Evolutionary conservation across 331 rosid species (phyloP).

Genomic region (Erythrophleum ivorense): DNA sequence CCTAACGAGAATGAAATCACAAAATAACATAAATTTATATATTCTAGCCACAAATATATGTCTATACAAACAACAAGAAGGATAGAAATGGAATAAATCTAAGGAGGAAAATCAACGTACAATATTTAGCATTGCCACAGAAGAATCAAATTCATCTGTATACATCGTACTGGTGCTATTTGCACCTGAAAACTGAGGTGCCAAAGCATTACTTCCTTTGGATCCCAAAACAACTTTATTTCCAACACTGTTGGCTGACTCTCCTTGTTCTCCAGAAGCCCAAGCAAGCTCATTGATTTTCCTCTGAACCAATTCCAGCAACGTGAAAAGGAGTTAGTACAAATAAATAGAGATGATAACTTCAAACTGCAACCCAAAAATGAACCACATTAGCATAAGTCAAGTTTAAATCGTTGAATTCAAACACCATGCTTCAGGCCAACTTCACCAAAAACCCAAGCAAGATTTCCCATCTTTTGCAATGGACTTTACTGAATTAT

Average conservation of each 20-base stretch:
- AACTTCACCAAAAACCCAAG: constrained; percentile 15
- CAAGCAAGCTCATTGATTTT: constrained; percentile 69
- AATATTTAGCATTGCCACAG: constrained; percentile 74
- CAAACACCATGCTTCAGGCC: constrained; percentile 24
- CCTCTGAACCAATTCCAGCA: constrained; percentile 61
- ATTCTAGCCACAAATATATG: constrained; percentile 18
- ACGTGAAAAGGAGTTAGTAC: constrained; percentile 37
- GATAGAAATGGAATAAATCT: constrained; percentile 22
- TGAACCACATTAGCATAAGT: constrained; percentile 19
- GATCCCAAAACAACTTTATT: constrained; percentile 67
- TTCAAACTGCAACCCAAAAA: constrained; percentile 34
- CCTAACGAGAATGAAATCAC: constrained; percentile 55
- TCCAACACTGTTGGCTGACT: constrained; percentile 58
- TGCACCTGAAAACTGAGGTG: constrained; percentile 57
- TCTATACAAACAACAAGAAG: constrained; percentile 33
- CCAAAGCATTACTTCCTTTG: constrained; percentile 62
- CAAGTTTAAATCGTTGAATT: constrained; percentile 17
- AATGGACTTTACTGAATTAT: constrained; percentile 16
- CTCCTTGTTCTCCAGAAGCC: constrained; percentile 75
- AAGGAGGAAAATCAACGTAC: constrained; percentile 59
- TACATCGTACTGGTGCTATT: constrained; percentile 53
- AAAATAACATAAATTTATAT: constrained; percentile 32
- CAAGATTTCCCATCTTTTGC: constrained; percentile 24
- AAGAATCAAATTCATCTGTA: constrained; percentile 84
- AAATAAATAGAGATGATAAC: constrained; percentile 28